Evolutionary conservation across 2,329 filamentous ascomycete species (phyloP).

Genomic region (Penicillium sp.): DNA sequence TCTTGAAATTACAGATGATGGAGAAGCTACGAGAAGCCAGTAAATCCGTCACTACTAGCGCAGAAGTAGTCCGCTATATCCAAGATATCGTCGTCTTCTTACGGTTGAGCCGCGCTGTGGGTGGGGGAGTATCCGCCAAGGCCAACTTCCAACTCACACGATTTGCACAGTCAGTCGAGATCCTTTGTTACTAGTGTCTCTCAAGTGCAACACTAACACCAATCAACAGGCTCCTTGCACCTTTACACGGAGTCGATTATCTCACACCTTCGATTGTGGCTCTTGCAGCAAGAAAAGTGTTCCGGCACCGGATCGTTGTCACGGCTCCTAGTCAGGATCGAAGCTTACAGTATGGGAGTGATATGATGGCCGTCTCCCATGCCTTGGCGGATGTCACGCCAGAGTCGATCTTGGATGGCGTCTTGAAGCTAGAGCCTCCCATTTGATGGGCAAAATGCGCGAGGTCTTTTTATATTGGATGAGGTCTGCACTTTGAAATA

Average conservation of each 20-base stretch:
- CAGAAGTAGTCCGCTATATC: constrained; percentile 81
- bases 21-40: constrained; percentile 63
- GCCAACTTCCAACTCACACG: constrained; percentile 77
- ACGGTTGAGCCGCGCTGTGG: constrained; percentile 82
- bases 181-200: neutral
- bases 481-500: neutral
- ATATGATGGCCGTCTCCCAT: constrained; percentile 67
- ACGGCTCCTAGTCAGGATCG: constrained; percentile 72
- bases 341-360: constrained; percentile 92
- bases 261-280: constrained; percentile 82
- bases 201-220: neutral
- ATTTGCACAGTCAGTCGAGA: constrained; percentile 59
- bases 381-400: constrained; percentile 64
- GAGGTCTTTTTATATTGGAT: neutral
- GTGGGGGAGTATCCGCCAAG: constrained; percentile 73
- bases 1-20: constrained; percentile 48
- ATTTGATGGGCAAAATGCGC: constrained; percentile 40
- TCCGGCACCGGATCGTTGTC: constrained; percentile 79
- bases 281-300: constrained; percentile 83
- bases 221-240: constrained; percentile 60
- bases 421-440: constrained; percentile 61
- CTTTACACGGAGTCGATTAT: constrained; percentile 78
- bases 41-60: constrained; percentile 64
- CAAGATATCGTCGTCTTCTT: constrained; percentile 88
- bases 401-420: constrained; percentile 62